Conservation (phyloP, 352 stramenopile genomes). For the Pythium graminicola region DNA sequence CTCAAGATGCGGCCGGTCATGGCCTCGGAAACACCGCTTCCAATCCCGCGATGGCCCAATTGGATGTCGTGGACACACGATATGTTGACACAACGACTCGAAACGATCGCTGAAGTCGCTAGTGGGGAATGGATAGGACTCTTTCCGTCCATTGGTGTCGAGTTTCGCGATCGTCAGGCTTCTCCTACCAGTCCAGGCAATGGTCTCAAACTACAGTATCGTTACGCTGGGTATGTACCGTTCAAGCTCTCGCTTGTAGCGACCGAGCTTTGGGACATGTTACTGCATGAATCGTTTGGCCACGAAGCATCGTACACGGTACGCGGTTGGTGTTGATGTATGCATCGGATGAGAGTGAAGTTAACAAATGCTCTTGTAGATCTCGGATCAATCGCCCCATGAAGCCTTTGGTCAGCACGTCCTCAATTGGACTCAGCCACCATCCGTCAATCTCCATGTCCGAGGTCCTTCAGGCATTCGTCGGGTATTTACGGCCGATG, state of each 20-base stretch:
- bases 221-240: neutral
- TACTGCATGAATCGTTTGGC: neutral
- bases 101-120: neutral
- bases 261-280: neutral
- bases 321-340: neutral
- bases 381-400: neutral
- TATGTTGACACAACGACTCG: neutral
- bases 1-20: neutral
- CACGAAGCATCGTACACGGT: neutral
- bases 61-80: too few species aligned
- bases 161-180: neutral
- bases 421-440: neutral
- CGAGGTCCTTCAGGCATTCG: neutral
- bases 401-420: neutral
- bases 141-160: neutral
- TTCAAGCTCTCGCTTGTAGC: slow-evolving; percentile 5
- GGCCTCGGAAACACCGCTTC: too few species aligned
- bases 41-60: too few species aligned
- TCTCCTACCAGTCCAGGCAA: neutral
- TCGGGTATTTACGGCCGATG: neutral
- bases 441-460: neutral
- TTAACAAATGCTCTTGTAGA: neutral
- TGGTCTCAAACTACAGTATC: neutral
- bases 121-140: neutral
- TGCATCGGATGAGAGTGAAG: too few species aligned